phyloP scores from a whole-genome alignment of 495 filamentous ascomycete genomes.

The Delitschia confertaspora region DNA sequence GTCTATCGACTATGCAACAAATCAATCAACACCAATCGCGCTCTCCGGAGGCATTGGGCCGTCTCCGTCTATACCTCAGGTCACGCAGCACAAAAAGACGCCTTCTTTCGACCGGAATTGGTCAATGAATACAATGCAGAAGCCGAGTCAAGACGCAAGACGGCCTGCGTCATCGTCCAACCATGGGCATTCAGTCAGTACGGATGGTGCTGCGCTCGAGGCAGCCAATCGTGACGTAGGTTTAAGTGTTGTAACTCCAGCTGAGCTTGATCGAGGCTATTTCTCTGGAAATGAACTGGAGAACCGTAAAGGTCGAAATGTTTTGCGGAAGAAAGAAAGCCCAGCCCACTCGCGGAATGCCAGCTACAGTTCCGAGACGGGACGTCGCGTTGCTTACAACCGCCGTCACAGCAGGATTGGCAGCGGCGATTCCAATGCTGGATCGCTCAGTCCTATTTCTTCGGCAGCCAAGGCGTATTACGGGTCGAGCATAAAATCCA shows the following conservation, averaged over 20 bases:
- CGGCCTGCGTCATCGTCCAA: conserved; percentile 21
- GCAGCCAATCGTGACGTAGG: conserved; percentile 4
- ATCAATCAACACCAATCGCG: conserved; percentile 15
- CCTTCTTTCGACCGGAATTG: conserved; percentile 85
- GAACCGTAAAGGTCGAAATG: conserved; percentile 57
- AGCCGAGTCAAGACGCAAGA: conserved; percentile 16
- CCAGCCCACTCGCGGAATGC: conserved; percentile 28
- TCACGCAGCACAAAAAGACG: conserved; percentile 62
- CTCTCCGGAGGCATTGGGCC: conserved; percentile 6
- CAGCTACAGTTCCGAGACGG: conserved; percentile 27
- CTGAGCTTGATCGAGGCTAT: conserved; percentile 80
- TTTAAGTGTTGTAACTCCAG: conserved; percentile 24
- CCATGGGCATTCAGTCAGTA: conserved; percentile 31
- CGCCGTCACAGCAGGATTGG: conserved; percentile 25
- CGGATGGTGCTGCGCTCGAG: conserved; percentile 24
- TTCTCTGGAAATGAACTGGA: conserved; percentile 86
- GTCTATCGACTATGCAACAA: conserved; percentile 58
- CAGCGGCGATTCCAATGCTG: conserved; percentile 37
- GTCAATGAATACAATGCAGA: conserved; percentile 56
- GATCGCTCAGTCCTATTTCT: conserved; percentile 30
- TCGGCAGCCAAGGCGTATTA: conserved; percentile 44
- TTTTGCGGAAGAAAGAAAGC: conserved; percentile 67
- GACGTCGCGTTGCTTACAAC: conserved; percentile 17
- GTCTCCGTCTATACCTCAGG: conserved; percentile 26
- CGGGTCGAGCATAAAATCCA: conserved; percentile 35